A percentile compares a stretch with the other conserved stretches of the same genome.
phyloP scores from a whole-genome alignment of 2,329 filamentous ascomycete species.

The Bipolaris gigantea region DNA sequence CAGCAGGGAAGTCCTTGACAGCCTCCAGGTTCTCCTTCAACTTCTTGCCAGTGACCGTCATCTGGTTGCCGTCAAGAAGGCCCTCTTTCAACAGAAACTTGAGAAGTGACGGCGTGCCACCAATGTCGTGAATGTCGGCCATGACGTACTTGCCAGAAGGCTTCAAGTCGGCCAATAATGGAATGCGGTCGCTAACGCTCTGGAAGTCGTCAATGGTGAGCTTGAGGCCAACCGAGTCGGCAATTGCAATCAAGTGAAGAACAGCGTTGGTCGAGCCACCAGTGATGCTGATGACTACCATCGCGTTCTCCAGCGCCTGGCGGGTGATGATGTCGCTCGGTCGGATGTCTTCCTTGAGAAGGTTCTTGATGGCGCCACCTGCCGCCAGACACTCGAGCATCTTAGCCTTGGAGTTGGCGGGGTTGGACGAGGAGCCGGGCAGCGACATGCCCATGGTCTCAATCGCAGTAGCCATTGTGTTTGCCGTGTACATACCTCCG shows the following conservation, averaged over 20 bases:
- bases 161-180: conserved; percentile 56
- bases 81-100: conserved; percentile 56
- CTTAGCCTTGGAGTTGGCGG: conserved; percentile 55
- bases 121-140: conserved; percentile 62
- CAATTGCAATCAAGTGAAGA: conserved; percentile 56
- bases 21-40: conserved; percentile 56
- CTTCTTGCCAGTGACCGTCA: conserved; percentile 56
- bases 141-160: conserved; percentile 58
- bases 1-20: conserved; percentile 64
- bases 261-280: conserved; percentile 57
- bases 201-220: conserved; percentile 57
- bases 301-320: conserved; percentile 55
- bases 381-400: conserved; percentile 54
- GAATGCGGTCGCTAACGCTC: conserved; percentile 53
- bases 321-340: conserved; percentile 55
- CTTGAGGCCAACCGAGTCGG: conserved; percentile 54
- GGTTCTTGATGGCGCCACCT: conserved; percentile 54
- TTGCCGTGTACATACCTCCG: conserved; percentile 71
- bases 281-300: conserved; percentile 55
- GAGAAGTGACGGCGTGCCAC: conserved; percentile 53
- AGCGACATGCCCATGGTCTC: conserved; percentile 56
- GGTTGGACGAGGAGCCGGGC: conserved; percentile 56
- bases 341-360: conserved; percentile 55
- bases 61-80: conserved; percentile 51
- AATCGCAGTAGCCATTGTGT: conserved; percentile 56